phyloP scores from a whole-genome alignment of 139 green algal species.

The Haematococcus sp. region DNA sequence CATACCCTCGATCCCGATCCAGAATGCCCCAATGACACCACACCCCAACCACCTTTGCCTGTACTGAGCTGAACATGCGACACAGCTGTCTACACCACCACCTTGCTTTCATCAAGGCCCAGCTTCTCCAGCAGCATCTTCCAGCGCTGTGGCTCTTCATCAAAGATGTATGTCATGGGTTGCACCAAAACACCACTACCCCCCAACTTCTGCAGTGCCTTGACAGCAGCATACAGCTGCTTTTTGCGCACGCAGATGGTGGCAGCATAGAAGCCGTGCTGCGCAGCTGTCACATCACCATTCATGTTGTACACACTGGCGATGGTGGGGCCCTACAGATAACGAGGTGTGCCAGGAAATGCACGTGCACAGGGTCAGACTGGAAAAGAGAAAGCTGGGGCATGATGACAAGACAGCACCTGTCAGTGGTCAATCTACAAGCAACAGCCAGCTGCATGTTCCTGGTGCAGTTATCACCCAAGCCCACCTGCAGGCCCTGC shows the following conservation, averaged over 20 bases:
- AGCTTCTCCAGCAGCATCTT: conserved; percentile 68
- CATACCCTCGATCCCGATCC: too few species aligned
- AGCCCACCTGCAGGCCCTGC: conserved; percentile 56
- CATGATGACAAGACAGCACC: too few species aligned
- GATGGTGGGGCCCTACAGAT: conserved; percentile 88
- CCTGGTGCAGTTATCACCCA: too few species aligned
- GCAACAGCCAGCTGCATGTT: too few species aligned
- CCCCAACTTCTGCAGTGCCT: conserved; percentile 83
- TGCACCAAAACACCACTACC: conserved; percentile 93
- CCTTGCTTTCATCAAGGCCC: conserved; percentile 34
- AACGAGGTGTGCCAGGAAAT: not conserved
- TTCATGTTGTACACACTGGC: conserved; percentile 41
- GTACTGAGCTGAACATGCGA: too few species aligned
- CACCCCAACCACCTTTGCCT: too few species aligned
- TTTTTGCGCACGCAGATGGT: conserved; percentile 88
- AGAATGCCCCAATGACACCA: too few species aligned
- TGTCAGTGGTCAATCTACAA: too few species aligned
- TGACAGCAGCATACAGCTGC: conserved; percentile 83
- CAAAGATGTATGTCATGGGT: conserved; percentile 99
- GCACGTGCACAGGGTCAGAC: not conserved
- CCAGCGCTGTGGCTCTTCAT: conserved; percentile 93
- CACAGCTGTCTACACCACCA: not conserved
- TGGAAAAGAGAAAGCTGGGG: too few species aligned
- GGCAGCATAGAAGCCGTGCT: conserved; percentile 66
- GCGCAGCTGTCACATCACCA: not conserved